phyloP scores from a whole-genome alignment of 345 rosid species.

The Linum usitatissimum region DNA sequence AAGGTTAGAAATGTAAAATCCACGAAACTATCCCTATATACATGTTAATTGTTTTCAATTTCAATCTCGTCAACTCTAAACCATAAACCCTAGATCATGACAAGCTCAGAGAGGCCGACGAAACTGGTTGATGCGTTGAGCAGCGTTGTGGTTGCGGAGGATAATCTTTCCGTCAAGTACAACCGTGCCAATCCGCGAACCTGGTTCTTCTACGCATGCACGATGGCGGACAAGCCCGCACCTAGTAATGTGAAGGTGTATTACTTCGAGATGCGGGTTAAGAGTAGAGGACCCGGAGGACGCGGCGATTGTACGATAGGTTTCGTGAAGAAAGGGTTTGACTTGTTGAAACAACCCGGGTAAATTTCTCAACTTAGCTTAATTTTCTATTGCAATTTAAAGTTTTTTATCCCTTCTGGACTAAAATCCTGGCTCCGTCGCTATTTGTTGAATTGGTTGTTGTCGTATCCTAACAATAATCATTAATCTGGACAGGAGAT shows the following conservation, averaged over 20 bases:
- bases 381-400: no score
- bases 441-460: no score
- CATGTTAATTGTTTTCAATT: no score
- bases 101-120: conserved; percentile 35
- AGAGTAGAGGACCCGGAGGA: conserved; percentile 59
- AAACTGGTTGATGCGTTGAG: conserved; percentile 74
- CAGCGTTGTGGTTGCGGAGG: conserved; percentile 50
- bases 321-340: conserved; percentile 63
- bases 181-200: conserved; percentile 30
- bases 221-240: conserved; percentile 72
- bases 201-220: conserved; percentile 75
- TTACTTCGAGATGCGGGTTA: conserved; percentile 86
- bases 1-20: no score
- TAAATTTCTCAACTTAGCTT: no score
- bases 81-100: no score
- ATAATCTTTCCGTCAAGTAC: conserved; percentile 75
- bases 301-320: conserved; percentile 84
- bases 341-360: conserved; percentile 93
- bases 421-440: no score
- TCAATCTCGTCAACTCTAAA: no score
- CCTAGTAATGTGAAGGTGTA: conserved; percentile 59
- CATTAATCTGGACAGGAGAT: no score
- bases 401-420: no score
- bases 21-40: no score
- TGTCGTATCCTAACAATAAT: no score